Evolutionary conservation across 2,329 filamentous ascomycete genomes (phyloP), one percentile per base, ranked within the genome.

Genomic region (Diaporthe sp.): DNA sequence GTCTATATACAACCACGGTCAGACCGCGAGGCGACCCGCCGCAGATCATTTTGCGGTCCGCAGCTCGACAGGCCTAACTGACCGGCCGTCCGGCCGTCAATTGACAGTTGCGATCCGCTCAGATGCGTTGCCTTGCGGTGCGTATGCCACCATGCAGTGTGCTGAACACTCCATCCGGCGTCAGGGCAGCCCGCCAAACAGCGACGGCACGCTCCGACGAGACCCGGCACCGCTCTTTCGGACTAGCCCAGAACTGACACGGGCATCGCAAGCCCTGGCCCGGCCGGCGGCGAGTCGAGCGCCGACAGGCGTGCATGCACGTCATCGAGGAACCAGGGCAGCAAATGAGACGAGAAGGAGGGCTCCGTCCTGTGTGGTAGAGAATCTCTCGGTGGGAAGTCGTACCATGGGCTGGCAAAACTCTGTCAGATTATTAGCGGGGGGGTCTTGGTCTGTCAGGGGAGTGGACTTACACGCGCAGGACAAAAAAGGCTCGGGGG

Each of bases 291-390:
- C 46, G 62, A 68, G 46, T 59, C 57, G 57, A 42, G 57, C 9
- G 28, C 22, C 42, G 44, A 37, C 62, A 37, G 22, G 19, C 44
- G 37, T 1, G 8, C 44, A 53, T 68, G 62, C 46, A 68, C 62
- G 62, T 68, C 62, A 53, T 68, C 44, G 42, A 28, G 17, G 44
- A 17, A 65, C 25, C 42, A 68, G 62, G 62, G 62, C 62, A 25
- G 65, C 46, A 53, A 68, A 53, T 39, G 22, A 39, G 46, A 34
- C 19, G 22, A 39, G 0, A 1, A 3, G 39, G 15, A 13, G n/a
- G 2, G 59, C 15, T 28, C 28, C 28, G 9, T n/a, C 28, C 9
- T 17, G 42, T 67, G 28, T 61, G 37, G 39, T 17, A 19, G 10
- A 19, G n/a, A 42, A 22, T 4, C 13, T 7, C 39, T 22, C 37